These are phyloP conservation scores for Cyberlindnera galapagoensis DNA, from an alignment of 805 yeast genomes.

Conservation along the genomic window DNA sequence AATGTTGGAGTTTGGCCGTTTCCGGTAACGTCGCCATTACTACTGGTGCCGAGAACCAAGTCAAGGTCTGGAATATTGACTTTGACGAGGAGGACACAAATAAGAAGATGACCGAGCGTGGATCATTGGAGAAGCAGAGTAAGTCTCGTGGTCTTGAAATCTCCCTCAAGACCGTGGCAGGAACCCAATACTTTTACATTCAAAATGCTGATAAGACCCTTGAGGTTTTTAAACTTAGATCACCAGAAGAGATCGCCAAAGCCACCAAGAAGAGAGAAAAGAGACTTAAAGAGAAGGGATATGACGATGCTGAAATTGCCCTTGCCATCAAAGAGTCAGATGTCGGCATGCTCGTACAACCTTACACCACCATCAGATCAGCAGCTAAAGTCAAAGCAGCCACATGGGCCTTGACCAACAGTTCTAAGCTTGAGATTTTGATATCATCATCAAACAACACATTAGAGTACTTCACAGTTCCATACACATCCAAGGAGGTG, in stretches of 20 bases:
- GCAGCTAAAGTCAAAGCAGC: constrained; percentile 56
- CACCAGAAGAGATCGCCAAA: constrained; percentile 69
- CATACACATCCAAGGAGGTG: constrained; percentile 51
- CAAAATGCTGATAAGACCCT: constrained; percentile 78
- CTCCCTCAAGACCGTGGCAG: constrained; percentile 38
- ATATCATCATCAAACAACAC: constrained; percentile 68
- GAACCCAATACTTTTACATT: constrained; percentile 46
- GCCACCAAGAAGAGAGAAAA: constrained; percentile 73
- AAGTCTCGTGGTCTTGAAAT: constrained; percentile 63
- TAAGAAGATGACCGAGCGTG: constrained; percentile 49
- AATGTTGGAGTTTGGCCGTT: constrained; percentile 80
- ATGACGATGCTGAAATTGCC: constrained; percentile 50
- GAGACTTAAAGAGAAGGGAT: constrained; percentile 69
- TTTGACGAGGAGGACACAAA: constrained; percentile 37
- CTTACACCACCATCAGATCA: constrained; percentile 63
- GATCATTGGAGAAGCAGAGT: constrained; percentile 68
- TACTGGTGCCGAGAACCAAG: constrained; percentile 73
- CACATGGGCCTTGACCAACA: constrained; percentile 50
- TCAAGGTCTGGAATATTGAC: constrained; percentile 78
- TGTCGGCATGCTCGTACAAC: constrained; percentile 55
- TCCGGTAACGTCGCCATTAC: constrained; percentile 46
- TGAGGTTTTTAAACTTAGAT: constrained; percentile 74
- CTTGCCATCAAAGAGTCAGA: constrained; percentile 40
- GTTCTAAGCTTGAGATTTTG: constrained; percentile 51
- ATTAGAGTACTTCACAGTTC: constrained; percentile 61